These are phyloP conservation scores for Edaphochlamys debaryana DNA, from an alignment of 139 green algal genomes.

Conservation along the genomic window DNA sequence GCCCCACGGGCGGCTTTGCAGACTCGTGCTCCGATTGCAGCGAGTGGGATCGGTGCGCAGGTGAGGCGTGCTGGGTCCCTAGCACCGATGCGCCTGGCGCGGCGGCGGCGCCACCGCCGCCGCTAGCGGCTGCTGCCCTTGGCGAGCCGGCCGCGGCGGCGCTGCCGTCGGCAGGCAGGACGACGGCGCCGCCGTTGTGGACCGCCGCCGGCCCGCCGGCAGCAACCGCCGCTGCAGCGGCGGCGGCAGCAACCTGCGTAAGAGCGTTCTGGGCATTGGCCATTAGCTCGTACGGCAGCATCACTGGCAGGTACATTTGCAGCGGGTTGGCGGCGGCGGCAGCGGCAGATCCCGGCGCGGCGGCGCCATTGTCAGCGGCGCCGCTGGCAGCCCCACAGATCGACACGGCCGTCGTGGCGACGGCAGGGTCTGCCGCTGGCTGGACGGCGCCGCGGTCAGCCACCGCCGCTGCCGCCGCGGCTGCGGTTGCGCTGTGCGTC, in stretches of 20 bases:
- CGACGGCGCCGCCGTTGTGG: too few relatives aligned
- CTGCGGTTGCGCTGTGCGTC: too few relatives aligned
- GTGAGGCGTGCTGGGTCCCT: neutral
- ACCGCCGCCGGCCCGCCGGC: too few relatives aligned
- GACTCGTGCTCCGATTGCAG: conserved; percentile 22
- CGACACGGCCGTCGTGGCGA: neutral
- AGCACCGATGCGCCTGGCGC: neutral
- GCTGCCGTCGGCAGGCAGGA: too few relatives aligned
- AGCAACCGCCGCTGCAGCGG: neutral
- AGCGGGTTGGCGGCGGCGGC: neutral
- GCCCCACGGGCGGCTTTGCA: neutral
- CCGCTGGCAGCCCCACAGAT: too few relatives aligned
- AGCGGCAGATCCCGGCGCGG: too few relatives aligned
- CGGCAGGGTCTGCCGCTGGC: too few relatives aligned
- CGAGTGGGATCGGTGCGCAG: conserved; percentile 7
- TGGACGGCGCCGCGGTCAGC: neutral
- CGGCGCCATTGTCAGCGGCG: too few relatives aligned
- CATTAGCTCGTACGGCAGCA: conserved; percentile 19
- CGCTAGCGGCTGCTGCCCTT: neutral
- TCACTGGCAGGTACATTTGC: conserved; percentile 13
- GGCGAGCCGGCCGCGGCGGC: too few relatives aligned
- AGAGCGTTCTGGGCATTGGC: conserved; percentile 12
- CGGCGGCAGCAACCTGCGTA: neutral
- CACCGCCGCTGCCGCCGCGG: too few relatives aligned
- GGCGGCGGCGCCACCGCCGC: too few relatives aligned